Evolutionary conservation across 2,329 filamentous ascomycete species (phyloP).

Genomic region (Teratosphaeria viscida): DNA sequence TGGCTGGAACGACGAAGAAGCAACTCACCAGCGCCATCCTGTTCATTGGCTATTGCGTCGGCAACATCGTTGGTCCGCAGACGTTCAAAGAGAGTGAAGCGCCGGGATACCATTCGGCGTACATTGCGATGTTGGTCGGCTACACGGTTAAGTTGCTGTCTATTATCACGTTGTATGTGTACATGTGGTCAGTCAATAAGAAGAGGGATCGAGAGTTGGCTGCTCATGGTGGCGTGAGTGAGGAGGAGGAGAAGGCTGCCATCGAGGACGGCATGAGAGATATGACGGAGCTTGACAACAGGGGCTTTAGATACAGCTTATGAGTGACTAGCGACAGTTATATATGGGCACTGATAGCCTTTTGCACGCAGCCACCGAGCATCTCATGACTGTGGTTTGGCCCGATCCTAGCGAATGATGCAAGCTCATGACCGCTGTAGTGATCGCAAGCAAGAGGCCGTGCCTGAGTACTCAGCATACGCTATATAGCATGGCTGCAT

Average conservation of each 20-base stretch:
- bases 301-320: constrained; percentile 43
- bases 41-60: constrained; percentile 42
- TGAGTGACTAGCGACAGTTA: constrained; percentile 13
- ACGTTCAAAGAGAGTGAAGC: constrained; percentile 42
- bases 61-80: constrained; percentile 42
- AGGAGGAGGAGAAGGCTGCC: constrained; percentile 39
- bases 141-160: constrained; percentile 43
- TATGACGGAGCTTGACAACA: constrained; percentile 46
- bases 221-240: constrained; percentile 18
- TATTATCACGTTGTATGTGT: constrained; percentile 43
- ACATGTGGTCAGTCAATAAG: constrained; percentile 47
- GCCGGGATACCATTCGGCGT: constrained; percentile 40
- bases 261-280: constrained; percentile 48
- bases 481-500: too few relatives aligned
- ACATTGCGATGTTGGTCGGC: constrained; percentile 47
- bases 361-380: neutral
- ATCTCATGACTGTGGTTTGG: too few relatives aligned
- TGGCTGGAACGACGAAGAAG: constrained; percentile 47
- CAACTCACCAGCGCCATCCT: constrained; percentile 41
- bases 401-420: neutral
- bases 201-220: constrained; percentile 40
- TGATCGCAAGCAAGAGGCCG: neutral
- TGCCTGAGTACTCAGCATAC: neutral
- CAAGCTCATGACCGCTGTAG: neutral
- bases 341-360: neutral